phyloP scores from a whole-genome alignment of 148 eudicot species.

The Persicaria maculosa region DNA sequence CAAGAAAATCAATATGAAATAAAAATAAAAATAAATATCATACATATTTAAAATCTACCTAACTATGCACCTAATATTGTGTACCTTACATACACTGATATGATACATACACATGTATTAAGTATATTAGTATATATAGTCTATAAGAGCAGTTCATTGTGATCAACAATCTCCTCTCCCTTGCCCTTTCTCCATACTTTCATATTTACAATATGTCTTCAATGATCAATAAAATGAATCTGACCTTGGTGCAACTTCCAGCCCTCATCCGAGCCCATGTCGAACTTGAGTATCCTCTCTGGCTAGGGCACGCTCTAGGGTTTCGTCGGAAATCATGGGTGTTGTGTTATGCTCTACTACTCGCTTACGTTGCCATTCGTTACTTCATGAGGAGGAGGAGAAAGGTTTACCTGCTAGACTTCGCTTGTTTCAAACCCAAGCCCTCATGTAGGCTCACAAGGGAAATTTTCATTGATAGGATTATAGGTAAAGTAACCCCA shows the following conservation, averaged over 20 bases:
- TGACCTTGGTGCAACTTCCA: not conserved
- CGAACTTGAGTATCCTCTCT: not conserved
- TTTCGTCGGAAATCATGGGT: not conserved
- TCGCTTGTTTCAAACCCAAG: not conserved
- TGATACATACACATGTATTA: no score
- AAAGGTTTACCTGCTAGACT: constrained; percentile 1
- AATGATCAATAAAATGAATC: not conserved
- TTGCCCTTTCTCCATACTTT: not conserved
- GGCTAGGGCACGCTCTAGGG: not conserved
- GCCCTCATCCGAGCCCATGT: not conserved
- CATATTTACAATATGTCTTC: no score
- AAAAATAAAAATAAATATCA: no score
- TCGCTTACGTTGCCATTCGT: not conserved
- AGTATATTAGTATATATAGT: no score
- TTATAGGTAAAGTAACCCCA: not conserved
- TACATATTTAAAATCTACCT: no score
- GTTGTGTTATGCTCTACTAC: not conserved
- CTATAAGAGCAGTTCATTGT: no score
- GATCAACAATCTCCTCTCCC: no score
- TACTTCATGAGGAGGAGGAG: not conserved
- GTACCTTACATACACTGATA: no score
- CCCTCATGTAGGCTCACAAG: not conserved
- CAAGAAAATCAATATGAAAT: no score
- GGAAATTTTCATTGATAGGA: not conserved
- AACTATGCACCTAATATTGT: no score